These are phyloP conservation scores for Colletotrichum sp. DNA, from an alignment of 2,329 filamentous ascomycete genomes.

Conservation along the genomic window DNA sequence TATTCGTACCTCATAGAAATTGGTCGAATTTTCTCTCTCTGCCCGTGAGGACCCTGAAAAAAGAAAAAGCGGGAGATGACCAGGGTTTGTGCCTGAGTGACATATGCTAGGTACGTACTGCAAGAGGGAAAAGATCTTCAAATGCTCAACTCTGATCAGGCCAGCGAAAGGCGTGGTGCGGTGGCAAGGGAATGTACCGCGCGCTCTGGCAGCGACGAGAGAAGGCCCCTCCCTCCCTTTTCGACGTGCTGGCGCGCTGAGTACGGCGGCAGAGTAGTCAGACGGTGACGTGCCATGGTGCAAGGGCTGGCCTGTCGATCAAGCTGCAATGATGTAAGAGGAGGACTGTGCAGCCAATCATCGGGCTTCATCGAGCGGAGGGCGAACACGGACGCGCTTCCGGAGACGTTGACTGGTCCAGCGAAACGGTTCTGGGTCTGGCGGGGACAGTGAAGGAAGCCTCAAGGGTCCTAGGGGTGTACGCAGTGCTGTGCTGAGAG, in stretches of 20 bases:
- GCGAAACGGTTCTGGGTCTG: not conserved
- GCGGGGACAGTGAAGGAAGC: not conserved
- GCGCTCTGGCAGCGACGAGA: too few relatives aligned
- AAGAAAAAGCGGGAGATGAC: not conserved
- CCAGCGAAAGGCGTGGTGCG: not conserved
- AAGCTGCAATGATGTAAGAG: not conserved
- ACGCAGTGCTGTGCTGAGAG: not conserved
- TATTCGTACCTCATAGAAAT: not conserved
- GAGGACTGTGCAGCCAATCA: not conserved
- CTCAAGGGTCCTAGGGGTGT: not conserved
- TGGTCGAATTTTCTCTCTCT: not conserved
- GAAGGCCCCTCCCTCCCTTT: not conserved
- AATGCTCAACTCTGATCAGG: not conserved
- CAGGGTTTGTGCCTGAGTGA: not conserved
- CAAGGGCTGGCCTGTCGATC: not conserved
- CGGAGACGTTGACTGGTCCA: not conserved
- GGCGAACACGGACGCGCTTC: not conserved
- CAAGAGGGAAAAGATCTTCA: not conserved
- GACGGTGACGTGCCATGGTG: not conserved
- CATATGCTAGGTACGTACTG: not conserved
- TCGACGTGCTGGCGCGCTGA: not conserved
- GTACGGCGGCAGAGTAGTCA: not conserved
- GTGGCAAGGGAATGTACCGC: not conserved
- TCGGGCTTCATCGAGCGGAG: not conserved
- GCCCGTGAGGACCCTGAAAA: not conserved